Evolutionary conservation across 805 yeast species (phyloP).

Genomic region (Wickerhamiella vanderwaltii): DNA sequence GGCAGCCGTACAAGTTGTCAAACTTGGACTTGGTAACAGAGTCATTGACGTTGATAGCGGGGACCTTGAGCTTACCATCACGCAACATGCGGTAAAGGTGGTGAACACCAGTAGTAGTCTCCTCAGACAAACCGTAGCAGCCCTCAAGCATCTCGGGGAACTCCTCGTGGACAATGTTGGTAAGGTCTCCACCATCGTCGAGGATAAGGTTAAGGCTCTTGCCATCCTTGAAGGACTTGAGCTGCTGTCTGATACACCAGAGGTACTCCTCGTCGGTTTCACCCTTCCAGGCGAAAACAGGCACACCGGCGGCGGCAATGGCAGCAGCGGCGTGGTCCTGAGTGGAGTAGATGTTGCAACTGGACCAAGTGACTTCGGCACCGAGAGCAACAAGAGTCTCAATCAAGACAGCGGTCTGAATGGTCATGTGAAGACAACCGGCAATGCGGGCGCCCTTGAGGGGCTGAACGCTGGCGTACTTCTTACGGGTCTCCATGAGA

Average conservation of each 20-base stretch:
- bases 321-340: slow-evolving; percentile 99
- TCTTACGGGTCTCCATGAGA: slow-evolving; percentile 91
- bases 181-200: slow-evolving; percentile 99
- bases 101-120: slow-evolving; percentile 99
- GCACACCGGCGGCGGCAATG: slow-evolving; percentile 98
- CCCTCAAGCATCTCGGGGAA: slow-evolving; percentile 94
- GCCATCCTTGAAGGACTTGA: slow-evolving; percentile 92
- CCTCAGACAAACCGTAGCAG: slow-evolving; percentile 95
- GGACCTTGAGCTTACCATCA: slow-evolving; percentile 84
- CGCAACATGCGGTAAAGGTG: slow-evolving; percentile 92
- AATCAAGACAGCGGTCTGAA: slow-evolving; percentile 96
- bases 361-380: slow-evolving; percentile 99
- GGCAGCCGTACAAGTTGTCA: slow-evolving; percentile 98
- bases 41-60: slow-evolving; percentile 98
- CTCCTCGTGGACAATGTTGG: slow-evolving; percentile 91
- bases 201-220: slow-evolving; percentile 91
- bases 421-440: slow-evolving; percentile 99
- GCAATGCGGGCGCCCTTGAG: slow-evolving; percentile 97
- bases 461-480: slow-evolving; percentile 86
- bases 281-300: slow-evolving; percentile 99
- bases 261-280: slow-evolving; percentile 98
- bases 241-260: slow-evolving; percentile 99
- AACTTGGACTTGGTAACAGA: slow-evolving; percentile 98
- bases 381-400: slow-evolving; percentile 96
- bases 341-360: slow-evolving; percentile 98